Evolutionary conservation across 345 rosid genomes (phyloP), one percentile per base, ranked within the genome.

Genomic region (Gossypioides kirkii): DNA sequence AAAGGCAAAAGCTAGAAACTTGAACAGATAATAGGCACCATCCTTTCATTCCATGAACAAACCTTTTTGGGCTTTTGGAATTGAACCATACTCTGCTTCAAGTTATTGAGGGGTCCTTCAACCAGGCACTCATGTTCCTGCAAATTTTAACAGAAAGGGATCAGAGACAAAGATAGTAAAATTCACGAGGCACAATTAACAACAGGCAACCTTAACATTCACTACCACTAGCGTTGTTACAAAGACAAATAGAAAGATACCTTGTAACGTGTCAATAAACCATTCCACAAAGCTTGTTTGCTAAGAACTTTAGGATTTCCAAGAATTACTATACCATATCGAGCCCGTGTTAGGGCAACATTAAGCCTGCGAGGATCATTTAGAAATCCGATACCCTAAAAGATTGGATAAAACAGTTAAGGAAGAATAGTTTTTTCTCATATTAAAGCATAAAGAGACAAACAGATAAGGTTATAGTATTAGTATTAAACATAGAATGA

Each of bases 61-160:
- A 95, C 99, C 96, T 91, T 93, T 84, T 94, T 93, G 71, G 99
- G 99, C 86, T 91, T 93, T 78, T 91, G 99, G 83, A 96, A 96
- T 69, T 96, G 99, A 63, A 96, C 91, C 98, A 93, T 96, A 82
- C 99, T 96, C 85, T 91, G 99, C 87, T 96, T 96, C 80, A 96
- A 82, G 82, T 96, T 96, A 84, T 89, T 96, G 69, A 96, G 86
- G 82, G 99, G 99, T 50, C 98, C 99, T 82, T 96, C 99, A 77
- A 96, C 99, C 84, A 96, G 85, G 84, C 98, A 91, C 83, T 93
- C 99, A 14, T 96, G 92, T 61, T 96, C 99, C 99, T 96, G 81
- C 25, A 64, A 10, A 20, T 22, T 72, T 36, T 10, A 77, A 7
- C 22, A 38, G 13, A 74, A 41, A 60, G 8, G 25, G 23, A 11